These are phyloP conservation scores for Wickerhamomyces sp. DNA, from an alignment of 1,139 yeast species.

Conservation along the genomic window DNA sequence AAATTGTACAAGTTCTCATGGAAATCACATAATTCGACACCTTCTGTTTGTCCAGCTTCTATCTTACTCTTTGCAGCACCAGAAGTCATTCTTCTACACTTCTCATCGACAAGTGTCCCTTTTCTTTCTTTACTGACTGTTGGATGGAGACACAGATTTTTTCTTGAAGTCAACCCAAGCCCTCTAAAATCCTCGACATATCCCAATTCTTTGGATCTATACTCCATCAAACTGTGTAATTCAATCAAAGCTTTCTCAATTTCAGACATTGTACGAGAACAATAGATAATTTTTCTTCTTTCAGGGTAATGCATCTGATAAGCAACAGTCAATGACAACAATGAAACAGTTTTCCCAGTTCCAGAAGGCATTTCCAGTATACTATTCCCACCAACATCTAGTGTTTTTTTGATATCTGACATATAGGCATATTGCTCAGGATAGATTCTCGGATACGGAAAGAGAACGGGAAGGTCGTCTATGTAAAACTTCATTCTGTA, in stretches of 20 bases:
- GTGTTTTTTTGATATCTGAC: slow-evolving; percentile 89
- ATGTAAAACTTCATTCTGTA: slow-evolving; percentile 51
- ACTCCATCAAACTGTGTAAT: slow-evolving; percentile 82
- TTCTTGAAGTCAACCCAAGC: slow-evolving; percentile 88
- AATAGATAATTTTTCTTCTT: slow-evolving; percentile 87
- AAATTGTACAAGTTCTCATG: slow-evolving; percentile 84
- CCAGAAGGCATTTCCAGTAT: slow-evolving; percentile 99
- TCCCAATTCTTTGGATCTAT: slow-evolving; percentile 76
- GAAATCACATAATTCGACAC: slow-evolving; percentile 66
- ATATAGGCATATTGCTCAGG: slow-evolving; percentile 98
- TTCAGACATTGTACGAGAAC: slow-evolving; percentile 99
- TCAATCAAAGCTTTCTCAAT: slow-evolving; percentile 97
- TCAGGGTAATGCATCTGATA: slow-evolving; percentile 95
- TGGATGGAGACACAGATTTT: slow-evolving; percentile 90
- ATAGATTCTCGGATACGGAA: slow-evolving; percentile 95
- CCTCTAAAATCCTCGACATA: slow-evolving; percentile 87
- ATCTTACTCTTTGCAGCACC: slow-evolving; percentile 75
- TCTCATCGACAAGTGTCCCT: slow-evolving; percentile 94
- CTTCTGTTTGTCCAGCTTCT: slow-evolving; percentile 54
- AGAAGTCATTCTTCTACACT: slow-evolving; percentile 89
- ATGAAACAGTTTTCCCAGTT: slow-evolving; percentile 93
- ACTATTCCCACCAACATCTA: slow-evolving; percentile 97
- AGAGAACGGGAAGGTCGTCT: slow-evolving; percentile 90
- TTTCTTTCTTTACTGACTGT: slow-evolving; percentile 80
- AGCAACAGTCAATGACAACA: slow-evolving; percentile 86